Conservation (phyloP, 768 basidiomycete species). For the Tricholomella constricta region DNA sequence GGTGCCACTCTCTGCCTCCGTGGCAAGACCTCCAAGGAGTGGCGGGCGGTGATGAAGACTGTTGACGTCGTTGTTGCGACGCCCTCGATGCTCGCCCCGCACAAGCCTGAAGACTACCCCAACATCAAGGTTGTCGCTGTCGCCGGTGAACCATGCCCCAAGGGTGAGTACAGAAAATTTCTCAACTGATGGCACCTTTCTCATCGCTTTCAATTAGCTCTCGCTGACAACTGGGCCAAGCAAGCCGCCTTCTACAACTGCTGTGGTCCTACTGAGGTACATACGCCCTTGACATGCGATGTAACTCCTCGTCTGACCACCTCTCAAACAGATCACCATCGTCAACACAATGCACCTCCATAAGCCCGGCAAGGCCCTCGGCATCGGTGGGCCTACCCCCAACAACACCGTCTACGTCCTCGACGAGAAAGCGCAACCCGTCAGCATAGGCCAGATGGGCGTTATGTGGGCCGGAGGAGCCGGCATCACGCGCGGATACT, state of each 20-base stretch:
- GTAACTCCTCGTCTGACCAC: not conserved
- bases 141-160: conserved; percentile 54
- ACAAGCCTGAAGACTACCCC: conserved; percentile 50
- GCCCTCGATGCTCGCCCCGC: conserved; percentile 49
- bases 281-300: not conserved
- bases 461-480: conserved; percentile 62
- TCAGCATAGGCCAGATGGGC: conserved; percentile 37
- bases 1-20: conserved; percentile 53
- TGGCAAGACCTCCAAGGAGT: conserved; percentile 50
- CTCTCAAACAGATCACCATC: conserved; percentile 43
- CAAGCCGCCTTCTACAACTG: conserved; percentile 46
- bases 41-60: conserved; percentile 46
- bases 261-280: conserved; percentile 56
- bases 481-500: conserved; percentile 55
- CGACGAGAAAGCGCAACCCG: conserved; percentile 38
- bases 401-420: conserved; percentile 45
- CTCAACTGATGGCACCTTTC: not conserved
- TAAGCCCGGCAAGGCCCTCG: conserved; percentile 35
- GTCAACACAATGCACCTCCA: conserved; percentile 54
- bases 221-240: conserved; percentile 44
- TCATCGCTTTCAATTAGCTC: conserved; percentile 18
- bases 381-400: conserved; percentile 51
- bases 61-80: conserved; percentile 57
- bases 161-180: conserved; percentile 30
- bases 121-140: conserved; percentile 51